Conservation (phyloP, 306 rosid species). For the Pyrus betulifolia region DNA sequence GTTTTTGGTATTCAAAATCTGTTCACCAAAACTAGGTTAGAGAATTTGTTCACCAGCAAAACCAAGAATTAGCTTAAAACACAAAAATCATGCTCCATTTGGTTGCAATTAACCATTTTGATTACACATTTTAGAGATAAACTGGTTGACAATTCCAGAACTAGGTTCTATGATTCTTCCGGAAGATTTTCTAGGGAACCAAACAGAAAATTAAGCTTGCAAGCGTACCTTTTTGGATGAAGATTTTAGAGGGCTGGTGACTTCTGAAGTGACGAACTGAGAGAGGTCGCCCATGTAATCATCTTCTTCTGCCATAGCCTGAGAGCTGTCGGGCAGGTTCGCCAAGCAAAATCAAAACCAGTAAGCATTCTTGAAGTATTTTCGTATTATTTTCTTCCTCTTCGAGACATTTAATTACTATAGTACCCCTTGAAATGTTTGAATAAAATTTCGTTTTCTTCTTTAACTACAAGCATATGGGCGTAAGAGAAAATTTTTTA, state of each 20-base stretch:
- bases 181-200: background rate
- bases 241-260: slow-evolving; percentile 27
- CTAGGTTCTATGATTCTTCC: background rate
- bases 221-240: slow-evolving; percentile 32
- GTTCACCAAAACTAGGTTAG: background rate
- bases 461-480: too few species aligned
- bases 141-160: background rate
- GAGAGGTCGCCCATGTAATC: slow-evolving; percentile 91
- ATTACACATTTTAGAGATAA: too few species aligned
- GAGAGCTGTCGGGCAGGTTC: background rate
- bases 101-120: background rate
- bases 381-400: background rate
- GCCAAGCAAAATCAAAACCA: background rate
- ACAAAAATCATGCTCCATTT: background rate
- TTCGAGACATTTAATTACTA: too few species aligned
- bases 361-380: background rate
- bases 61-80: background rate
- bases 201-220: background rate
- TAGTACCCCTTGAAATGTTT: too few species aligned
- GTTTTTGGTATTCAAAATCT: slow-evolving; percentile 37
- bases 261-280: slow-evolving; percentile 47
- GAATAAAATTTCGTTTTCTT: too few species aligned
- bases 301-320: slow-evolving; percentile 51
- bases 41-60: background rate
- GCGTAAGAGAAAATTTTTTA: too few species aligned